These are phyloP conservation scores for Fraxinus xanthoxyloides DNA, from an alignment of 305 asterid species.

Conservation along the genomic window DNA sequence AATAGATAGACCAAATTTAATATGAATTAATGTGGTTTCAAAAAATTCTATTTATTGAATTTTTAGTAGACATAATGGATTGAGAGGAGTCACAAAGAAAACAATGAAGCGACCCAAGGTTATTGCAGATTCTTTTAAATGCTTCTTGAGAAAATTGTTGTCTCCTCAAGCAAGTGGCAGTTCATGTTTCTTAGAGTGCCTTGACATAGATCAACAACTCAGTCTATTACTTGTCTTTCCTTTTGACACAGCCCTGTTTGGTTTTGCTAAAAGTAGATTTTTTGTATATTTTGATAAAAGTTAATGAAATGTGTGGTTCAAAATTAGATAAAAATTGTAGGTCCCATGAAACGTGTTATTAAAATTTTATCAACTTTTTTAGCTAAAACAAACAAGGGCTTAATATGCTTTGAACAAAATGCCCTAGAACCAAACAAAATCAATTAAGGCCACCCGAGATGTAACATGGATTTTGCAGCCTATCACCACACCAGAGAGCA, in stretches of 20 bases:
- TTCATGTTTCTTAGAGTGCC: not conserved
- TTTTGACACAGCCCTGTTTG: not conserved
- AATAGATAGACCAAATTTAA: not conserved
- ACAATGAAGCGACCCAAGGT: not conserved
- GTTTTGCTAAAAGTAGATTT: not conserved
- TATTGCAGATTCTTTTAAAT: not conserved
- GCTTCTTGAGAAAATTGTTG: not conserved
- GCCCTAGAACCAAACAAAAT: not conserved
- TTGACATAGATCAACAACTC: not conserved
- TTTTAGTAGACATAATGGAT: not conserved
- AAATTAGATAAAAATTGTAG: not conserved
- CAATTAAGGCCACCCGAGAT: not conserved
- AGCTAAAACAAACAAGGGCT: not conserved
- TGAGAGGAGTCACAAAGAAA: not conserved
- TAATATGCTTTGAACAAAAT: too few species aligned
- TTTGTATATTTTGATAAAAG: not conserved
- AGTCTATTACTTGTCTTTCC: not conserved
- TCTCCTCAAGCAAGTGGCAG: not conserved
- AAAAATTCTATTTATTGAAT: not conserved
- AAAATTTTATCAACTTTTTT: not conserved
- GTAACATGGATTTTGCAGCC: not conserved
- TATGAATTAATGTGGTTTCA: not conserved
- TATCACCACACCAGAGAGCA: not conserved
- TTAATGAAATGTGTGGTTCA: not conserved
- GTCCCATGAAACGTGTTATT: not conserved